Base-by-base conservation (phyloP, 2,329 filamentous ascomycete genomes). In the Apiospora hydei region DNA sequence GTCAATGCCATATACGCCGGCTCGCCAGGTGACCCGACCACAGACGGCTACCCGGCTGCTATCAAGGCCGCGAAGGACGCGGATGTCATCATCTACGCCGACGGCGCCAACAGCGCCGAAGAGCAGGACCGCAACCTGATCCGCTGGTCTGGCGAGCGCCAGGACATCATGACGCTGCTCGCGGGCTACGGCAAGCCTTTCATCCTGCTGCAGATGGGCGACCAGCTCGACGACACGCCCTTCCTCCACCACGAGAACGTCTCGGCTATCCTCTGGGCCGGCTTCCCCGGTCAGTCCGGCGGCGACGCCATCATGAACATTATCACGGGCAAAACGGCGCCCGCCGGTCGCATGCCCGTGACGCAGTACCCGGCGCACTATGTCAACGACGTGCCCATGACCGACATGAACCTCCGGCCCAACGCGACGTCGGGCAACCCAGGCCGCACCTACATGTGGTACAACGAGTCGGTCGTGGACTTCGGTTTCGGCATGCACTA, bases 41-140 rank as follows among this genome's bases (percentile, higher is more conserved):
- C 76, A 4, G 75, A 78, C n/a, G 76, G 77, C 1, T 81, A 83
- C 69, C 78, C 76, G n/a, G 70, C 73, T 0, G 83, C 83, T 7
- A 71, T 84, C 21, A 78, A 77, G 21, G 80, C 75, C 68, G 87
- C 86, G 14, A 77, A 82, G 26, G 77, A 81, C 1, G 82, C 87
- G 4, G 87, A 90, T 75, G 78, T 85, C 7, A 85, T 91, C 74
- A 78, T 91, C 44, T 90, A 85, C 74, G 80, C 86, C 18, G 88
- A 87, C 53, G 89, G 89, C n/a, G 80, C 80, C 5, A 82, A 87
- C 7, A 88, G 87, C 71, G 80, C 81, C 14, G 89, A 91, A 76
- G 82, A 79, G 26, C 82, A 80, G 30, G 89, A 91, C 75, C 85
- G 89, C 16, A 81, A 80, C 14, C 76, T 80, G 16, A 84, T 91